Evolutionary conservation across 805 yeast genomes (phyloP), one percentile per base, ranked within the genome.

Genomic region (Suhomyces prunicola): DNA sequence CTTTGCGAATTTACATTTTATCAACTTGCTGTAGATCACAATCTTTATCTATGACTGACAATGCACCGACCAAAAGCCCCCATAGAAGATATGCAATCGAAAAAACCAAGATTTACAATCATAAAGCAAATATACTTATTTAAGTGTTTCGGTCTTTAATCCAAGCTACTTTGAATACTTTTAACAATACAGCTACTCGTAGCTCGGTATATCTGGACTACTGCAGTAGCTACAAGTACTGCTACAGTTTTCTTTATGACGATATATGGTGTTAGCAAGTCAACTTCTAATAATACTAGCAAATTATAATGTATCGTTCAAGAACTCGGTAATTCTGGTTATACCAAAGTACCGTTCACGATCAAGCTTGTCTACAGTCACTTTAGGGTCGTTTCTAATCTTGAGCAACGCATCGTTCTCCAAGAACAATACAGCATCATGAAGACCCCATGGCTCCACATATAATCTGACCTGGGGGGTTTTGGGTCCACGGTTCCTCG

Each of bases 371-470:
- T 50, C 48, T 5, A 55, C 23, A 5, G 44, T 24, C 19, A 44
- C 12, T 24, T 36, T 17, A 6, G 49, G 46, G 5, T 47, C 48
- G 13, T 54, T 53, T 15, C 54, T 56, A 29, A 57, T 53, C 48
- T 55, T 55, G 29, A 54, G 56, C 42, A 66, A 54, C 22, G 60
- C 47, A 15, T 54, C 60, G 51, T 60, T 53, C 50, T 72, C 76
- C 50, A 68, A 60, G 47, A 66, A 61, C 36, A 70, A 63, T 2
- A 51, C 29, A 0, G 67, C 50, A 55, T 71, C 76, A 59, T 72
- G 76, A 47, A 68, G 55, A 9, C 76, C 76, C 73, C 71, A 70
- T 2, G 76, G 76, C 51, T 72, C 76, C 23, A 48, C 60, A 41
- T 59, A 64, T 6, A 60, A 49, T 19, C 56, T 50, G 10, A 68